A percentile compares a stretch with the other conserved stretches of the same genome.
Conservation (phyloP, 352 stramenopile species). For the Halophytophthora batemanensis region DNA sequence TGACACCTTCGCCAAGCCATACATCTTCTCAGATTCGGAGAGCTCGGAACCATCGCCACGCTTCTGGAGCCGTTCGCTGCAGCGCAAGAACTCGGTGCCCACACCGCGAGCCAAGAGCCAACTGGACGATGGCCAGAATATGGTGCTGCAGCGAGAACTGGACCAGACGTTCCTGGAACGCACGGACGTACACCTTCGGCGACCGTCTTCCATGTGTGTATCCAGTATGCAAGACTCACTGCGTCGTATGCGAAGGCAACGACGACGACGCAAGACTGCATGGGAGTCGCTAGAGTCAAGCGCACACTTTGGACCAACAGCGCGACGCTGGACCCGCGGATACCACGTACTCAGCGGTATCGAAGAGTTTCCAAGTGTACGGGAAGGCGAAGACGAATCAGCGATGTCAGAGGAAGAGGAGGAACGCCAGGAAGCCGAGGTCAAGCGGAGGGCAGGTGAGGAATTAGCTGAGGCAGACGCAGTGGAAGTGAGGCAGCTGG, state of each 20-base stretch:
- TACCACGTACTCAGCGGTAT: slow-evolving; percentile 66
- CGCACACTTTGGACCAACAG: slow-evolving; percentile 50
- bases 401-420: slow-evolving; percentile 13
- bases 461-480: slow-evolving; percentile 6
- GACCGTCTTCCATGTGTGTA: slow-evolving; percentile 56
- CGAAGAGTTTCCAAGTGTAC: slow-evolving; percentile 35
- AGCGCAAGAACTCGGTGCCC: slow-evolving; percentile 55
- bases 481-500: slow-evolving; percentile 19
- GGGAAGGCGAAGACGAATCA: slow-evolving; percentile 14
- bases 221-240: slow-evolving; percentile 40
- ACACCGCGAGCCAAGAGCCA: slow-evolving; percentile 45
- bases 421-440: slow-evolving; percentile 21
- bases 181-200: slow-evolving; percentile 46
- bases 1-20: slow-evolving; percentile 22
- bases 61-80: slow-evolving; percentile 28
- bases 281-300: slow-evolving; percentile 65
- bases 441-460: slow-evolving; percentile 12
- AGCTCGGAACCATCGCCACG: slow-evolving; percentile 51
- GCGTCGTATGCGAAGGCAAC: slow-evolving; percentile 30
- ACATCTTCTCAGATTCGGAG: slow-evolving; percentile 50
- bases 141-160: slow-evolving; percentile 24
- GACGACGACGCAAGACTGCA: slow-evolving; percentile 37
- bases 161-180: slow-evolving; percentile 53
- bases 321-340: slow-evolving; percentile 61
- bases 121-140: slow-evolving; percentile 21